Conservation (phyloP, 176 grass and related monocot genomes). For the Neostapfia colusana region DNA sequence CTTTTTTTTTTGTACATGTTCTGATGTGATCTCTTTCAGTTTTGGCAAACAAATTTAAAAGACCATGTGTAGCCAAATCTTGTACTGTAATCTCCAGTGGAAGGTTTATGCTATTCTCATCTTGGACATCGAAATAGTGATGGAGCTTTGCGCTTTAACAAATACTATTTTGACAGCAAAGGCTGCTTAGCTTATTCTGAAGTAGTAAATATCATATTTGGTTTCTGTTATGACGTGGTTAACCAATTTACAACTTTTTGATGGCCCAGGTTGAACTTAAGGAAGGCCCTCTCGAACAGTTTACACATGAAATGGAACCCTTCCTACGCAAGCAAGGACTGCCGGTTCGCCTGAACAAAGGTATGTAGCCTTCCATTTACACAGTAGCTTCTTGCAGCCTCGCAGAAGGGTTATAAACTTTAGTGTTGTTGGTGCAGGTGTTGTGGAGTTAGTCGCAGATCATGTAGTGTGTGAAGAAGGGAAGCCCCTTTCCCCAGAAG, state of each 20-base stretch:
- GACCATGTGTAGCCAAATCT: neutral
- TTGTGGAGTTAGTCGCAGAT: slow-evolving; percentile 82
- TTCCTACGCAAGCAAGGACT: slow-evolving; percentile 82
- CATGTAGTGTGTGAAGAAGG: slow-evolving; percentile 92
- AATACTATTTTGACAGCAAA: neutral
- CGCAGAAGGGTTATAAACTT: neutral
- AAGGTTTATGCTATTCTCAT: neutral
- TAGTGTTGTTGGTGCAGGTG: slow-evolving; percentile 45
- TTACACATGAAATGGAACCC: slow-evolving; percentile 96
- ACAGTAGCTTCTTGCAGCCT: neutral
- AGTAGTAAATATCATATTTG: neutral
- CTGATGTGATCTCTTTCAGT: neutral
- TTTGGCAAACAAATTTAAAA: neutral
- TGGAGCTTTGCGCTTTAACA: neutral
- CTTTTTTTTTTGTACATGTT: neutral
- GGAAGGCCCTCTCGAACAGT: slow-evolving; percentile 91
- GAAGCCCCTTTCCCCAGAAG: slow-evolving; percentile 77
- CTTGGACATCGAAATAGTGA: neutral
- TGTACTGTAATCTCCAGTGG: neutral
- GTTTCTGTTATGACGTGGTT: neutral
- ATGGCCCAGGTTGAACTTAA: slow-evolving; percentile 75
- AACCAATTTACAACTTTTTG: neutral
- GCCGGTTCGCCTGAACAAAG: slow-evolving; percentile 94
- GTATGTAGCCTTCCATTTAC: slow-evolving; percentile 41
- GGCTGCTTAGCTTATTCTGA: neutral